Evolutionary conservation across 108 stramenopile species (phyloP), one percentile per base, ranked within the genome.

Genomic region (Cafeteria roenbergensis): DNA sequence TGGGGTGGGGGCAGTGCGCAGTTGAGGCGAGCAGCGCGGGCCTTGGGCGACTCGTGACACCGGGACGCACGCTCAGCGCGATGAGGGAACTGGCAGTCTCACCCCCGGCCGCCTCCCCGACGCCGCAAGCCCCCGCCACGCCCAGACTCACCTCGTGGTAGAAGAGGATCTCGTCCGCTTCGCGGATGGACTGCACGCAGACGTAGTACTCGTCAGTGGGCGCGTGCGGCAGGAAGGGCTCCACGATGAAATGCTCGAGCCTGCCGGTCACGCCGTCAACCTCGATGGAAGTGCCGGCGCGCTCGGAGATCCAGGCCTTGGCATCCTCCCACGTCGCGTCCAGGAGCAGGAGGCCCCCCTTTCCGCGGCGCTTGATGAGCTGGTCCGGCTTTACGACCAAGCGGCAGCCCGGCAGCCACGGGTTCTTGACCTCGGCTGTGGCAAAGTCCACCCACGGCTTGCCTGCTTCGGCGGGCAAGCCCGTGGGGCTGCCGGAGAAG

Each of bases 301-400:
- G 82, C 59, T 80, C 78, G 22, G 60, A 37, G 50, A 90, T 80
- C 90, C 90, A 91, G 25, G 59, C 80, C 55, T 84, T 64, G 27
- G 86, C 86, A 64, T 83, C 81, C 28, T 61, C 34, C 69, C 80
- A 88, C 32, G 69, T 77, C 52, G 87, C 76, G 68, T 90, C 87
- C 36, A 91, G 76, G 4, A 82, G 86, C 0, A 91, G 82, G n/a
- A 91, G 78, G 28, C 90, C 90, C 0, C 86, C 87, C 71, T 91
- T 91, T 36, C 90, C 90, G 28, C 90, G 73, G 51, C 90, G 71
- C 73, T 91, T 91, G 74, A 91, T 91, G 51, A 91, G 74, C 78
- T 89, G 88, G 76, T 91, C 90, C 22, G 90, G 90, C 73, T 91
- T 91, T 57, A 88, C 90, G 17, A 91, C 90, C 21, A 91, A 67